phyloP scores from a whole-genome alignment of 805 yeast species.

The Lachancea sp. region DNA sequence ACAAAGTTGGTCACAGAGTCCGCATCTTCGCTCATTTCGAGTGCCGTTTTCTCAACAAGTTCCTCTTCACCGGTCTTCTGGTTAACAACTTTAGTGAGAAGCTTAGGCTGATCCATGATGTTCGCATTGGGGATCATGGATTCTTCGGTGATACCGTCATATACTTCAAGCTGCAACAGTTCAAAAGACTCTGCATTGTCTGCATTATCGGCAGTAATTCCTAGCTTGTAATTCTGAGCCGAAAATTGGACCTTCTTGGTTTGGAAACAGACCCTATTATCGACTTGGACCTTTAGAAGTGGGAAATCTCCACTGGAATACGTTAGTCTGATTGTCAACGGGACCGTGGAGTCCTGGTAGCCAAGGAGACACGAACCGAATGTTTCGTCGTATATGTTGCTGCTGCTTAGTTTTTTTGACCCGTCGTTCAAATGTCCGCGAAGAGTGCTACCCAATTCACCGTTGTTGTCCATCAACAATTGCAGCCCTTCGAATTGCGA shows the following conservation, averaged over 20 bases:
- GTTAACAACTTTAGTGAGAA: conserved; percentile 37
- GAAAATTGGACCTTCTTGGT: conserved; percentile 50
- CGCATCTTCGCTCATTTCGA: conserved; percentile 15
- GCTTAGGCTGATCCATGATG: conserved; percentile 40
- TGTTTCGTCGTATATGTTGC: conserved; percentile 29
- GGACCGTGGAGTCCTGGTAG: conserved; percentile 65
- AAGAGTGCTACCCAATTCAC: conserved; percentile 43
- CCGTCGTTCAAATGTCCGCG: conserved; percentile 61
- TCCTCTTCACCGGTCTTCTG: conserved; percentile 32
- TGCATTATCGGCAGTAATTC: conserved; percentile 46
- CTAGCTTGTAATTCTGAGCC: conserved; percentile 38
- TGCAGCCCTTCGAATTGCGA: conserved; percentile 56
- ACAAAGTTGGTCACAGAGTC: conserved; percentile 22
- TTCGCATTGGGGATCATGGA: conserved; percentile 53
- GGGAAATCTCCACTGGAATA: conserved; percentile 40
- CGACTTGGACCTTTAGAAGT: conserved; percentile 59
- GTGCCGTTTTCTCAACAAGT: conserved; percentile 25
- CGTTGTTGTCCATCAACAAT: conserved; percentile 48
- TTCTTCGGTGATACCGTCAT: conserved; percentile 47
- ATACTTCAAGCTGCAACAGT: conserved; percentile 51
- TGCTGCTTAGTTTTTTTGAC: conserved; percentile 27
- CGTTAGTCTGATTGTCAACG: conserved; percentile 59
- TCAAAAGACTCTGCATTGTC: conserved; percentile 53
- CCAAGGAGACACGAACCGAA: conserved; percentile 53
- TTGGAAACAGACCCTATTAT: conserved; percentile 64